Evolutionary conservation across 108 stramenopile species (phyloP).

Genomic region (Skeletonema tropicum): DNA sequence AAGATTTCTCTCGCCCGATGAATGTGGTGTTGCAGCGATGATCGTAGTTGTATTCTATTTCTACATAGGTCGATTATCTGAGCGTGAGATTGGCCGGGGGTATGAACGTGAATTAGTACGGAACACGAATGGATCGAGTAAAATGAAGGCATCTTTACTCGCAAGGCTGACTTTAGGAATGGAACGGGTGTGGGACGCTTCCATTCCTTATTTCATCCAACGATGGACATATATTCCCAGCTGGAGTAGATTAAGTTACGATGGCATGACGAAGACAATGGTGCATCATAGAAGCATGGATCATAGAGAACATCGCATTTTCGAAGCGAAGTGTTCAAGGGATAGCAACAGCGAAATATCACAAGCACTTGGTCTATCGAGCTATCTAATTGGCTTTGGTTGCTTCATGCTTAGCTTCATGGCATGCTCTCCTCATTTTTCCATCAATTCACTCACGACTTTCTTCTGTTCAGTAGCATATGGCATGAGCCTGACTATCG

Average conservation of each 20-base stretch:
- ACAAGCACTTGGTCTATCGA: conserved; percentile 27
- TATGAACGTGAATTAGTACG: conserved; percentile 60
- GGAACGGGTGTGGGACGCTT: conserved; percentile 49
- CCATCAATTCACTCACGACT: conserved; percentile 60
- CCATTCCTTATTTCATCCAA: conserved; percentile 66
- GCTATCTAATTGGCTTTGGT: conserved; percentile 45
- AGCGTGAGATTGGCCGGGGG: conserved; percentile 59
- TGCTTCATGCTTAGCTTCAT: conserved; percentile 58
- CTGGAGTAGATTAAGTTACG: conserved; percentile 58
- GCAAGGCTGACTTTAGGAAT: not conserved
- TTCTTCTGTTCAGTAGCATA: conserved; percentile 53
- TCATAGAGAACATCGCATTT: conserved; percentile 38
- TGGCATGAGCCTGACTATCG: conserved; percentile 62
- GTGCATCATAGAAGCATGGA: conserved; percentile 48
- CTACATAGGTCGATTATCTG: conserved; percentile 55
- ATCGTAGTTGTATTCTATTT: conserved; percentile 47
- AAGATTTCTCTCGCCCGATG: conserved; percentile 15
- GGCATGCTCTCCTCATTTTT: conserved; percentile 67
- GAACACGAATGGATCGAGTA: not conserved
- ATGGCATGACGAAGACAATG: conserved; percentile 49
- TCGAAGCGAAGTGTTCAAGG: not conserved
- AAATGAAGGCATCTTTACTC: not conserved
- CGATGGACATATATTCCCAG: conserved; percentile 40
- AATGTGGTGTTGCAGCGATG: conserved; percentile 41
- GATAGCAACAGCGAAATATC: not conserved